Evolutionary conservation across 768 basidiomycete species (phyloP), one percentile per base, ranked within the genome.

Genomic region (Suillus ampliporus): DNA sequence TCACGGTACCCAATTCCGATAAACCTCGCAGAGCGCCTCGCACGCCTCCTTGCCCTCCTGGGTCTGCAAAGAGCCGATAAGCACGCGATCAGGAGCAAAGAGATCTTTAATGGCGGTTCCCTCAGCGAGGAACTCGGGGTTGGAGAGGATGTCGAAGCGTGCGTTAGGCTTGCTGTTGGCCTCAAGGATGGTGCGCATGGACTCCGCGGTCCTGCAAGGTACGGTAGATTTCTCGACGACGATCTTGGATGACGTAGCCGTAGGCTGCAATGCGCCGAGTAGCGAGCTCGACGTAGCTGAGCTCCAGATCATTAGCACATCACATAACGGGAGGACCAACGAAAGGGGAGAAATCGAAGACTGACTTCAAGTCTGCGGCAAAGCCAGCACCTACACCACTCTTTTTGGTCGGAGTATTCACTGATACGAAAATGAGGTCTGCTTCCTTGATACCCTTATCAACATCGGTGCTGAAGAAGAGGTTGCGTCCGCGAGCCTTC

Each of bases 211-310:
- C 67, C 97, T 90, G 81, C 95, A 98, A 43, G 97, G 97, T 10
- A 99, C 97, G 5, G 97, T 99, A 17, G 97, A 99, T 78, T 99
- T 99, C 75, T 99, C 97, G 64, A 99, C 96, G 58, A 99, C 97
- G 70, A 99, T 99, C 83, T 99, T 99, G 75, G 88, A 91, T 1
- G 91, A 88, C 26, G 82, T 90, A 52, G 97, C 94, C 61, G 98
- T 91, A 48, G n/a, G 86, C 87, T 47, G 97, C 97, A 67, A 99
- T 99, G 69, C 91, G 92, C 69, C 97, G 94, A 34, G 97, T 99
- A 57, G 97, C 97, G 35, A 91, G 86, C 73, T 99, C 97, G 65
- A 99, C 93, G 78, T 97, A 99, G 82, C 97, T 99, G 69, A 40
- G 59, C 11, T 56, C 11, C 10, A 13, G 34, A 28, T 40, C 51